Evolutionary conservation across 1,284 basidiomycete species (phyloP).

Genomic region (Anthracocystis walkeri): DNA sequence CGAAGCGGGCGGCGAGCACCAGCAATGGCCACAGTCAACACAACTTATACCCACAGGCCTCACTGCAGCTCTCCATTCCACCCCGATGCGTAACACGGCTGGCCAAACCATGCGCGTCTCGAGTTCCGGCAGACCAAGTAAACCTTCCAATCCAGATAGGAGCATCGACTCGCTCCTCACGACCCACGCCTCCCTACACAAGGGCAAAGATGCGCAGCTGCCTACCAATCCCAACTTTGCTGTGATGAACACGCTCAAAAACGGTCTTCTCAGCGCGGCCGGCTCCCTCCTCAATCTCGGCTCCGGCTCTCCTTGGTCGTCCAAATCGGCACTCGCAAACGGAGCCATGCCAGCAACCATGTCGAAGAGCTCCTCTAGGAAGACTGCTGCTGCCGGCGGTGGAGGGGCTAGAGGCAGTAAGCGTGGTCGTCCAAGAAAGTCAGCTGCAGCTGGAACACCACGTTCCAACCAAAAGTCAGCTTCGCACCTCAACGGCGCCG

Average conservation of each 20-base stretch:
- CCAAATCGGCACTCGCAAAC: constrained; percentile 2
- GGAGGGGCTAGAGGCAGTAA: constrained; percentile 19
- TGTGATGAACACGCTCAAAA: constrained; percentile 41
- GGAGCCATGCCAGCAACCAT: constrained; percentile 1
- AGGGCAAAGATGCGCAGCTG: constrained; percentile 13
- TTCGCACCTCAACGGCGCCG: constrained; percentile 13
- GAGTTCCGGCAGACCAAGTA: constrained; percentile 36
- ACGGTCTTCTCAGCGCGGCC: constrained; percentile 35
- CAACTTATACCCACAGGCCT: neutral
- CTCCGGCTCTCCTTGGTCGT: constrained; percentile 30
- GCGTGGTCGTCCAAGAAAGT: constrained; percentile 33
- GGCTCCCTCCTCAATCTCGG: constrained; percentile 32
- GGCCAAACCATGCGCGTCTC: constrained; percentile 12
- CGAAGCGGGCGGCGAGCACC: constrained; percentile 30
- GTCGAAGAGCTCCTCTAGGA: constrained; percentile 13
- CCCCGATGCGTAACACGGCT: neutral
- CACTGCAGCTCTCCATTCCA: constrained; percentile 7
- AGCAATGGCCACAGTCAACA: constrained; percentile 6
- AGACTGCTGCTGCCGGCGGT: constrained; percentile 13
- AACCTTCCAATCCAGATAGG: constrained; percentile 38
- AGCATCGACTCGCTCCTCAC: constrained; percentile 42
- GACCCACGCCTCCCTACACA: constrained; percentile 12
- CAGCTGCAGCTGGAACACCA: constrained; percentile 17
- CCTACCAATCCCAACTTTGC: constrained; percentile 25
- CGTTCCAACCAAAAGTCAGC: constrained; percentile 14